A percentile compares a stretch with the other conserved stretches of the same genome.
phyloP scores from a whole-genome alignment of 352 stramenopile genomes.

The Pythium graminicola region DNA sequence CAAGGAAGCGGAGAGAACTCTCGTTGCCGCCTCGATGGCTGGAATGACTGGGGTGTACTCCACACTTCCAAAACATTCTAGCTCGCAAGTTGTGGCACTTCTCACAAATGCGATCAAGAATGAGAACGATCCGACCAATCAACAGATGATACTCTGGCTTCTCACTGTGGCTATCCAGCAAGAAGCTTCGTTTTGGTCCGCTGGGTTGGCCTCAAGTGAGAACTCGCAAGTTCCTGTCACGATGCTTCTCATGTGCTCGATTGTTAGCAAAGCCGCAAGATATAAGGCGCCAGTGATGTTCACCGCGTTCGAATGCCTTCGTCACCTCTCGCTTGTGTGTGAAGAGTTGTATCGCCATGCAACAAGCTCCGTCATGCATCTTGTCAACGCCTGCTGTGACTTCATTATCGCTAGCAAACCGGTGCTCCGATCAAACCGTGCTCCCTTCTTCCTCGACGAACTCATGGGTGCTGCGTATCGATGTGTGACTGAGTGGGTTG shows the following conservation, averaged over 20 bases:
- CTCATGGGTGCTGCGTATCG: constrained; percentile 74
- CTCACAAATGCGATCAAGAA: constrained; percentile 79
- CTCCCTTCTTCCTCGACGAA: constrained; percentile 77
- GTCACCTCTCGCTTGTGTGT: constrained; percentile 70
- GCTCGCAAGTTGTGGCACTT: constrained; percentile 77
- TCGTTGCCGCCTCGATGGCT: constrained; percentile 57
- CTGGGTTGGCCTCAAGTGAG: constrained; percentile 66
- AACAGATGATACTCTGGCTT: constrained; percentile 88
- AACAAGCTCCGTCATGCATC: constrained; percentile 67
- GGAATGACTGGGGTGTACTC: constrained; percentile 68
- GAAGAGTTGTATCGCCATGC: constrained; percentile 72
- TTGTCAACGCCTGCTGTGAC: constrained; percentile 81
- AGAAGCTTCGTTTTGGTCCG: constrained; percentile 80
- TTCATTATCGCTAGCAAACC: constrained; percentile 78
- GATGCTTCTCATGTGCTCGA: constrained; percentile 77
- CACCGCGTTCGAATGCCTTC: constrained; percentile 80
- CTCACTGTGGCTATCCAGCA: constrained; percentile 82
- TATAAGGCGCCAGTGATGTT: constrained; percentile 83
- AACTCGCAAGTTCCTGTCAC: constrained; percentile 83
- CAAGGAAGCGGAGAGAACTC: constrained; percentile 69
- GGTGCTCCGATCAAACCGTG: constrained; percentile 59
- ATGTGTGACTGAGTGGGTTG: constrained; percentile 84
- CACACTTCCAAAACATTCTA: constrained; percentile 76
- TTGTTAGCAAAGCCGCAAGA: constrained; percentile 71
- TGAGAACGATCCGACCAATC: constrained; percentile 77